Conservation (phyloP, 208 protist species). For the Trichomonas tenax region DNA sequence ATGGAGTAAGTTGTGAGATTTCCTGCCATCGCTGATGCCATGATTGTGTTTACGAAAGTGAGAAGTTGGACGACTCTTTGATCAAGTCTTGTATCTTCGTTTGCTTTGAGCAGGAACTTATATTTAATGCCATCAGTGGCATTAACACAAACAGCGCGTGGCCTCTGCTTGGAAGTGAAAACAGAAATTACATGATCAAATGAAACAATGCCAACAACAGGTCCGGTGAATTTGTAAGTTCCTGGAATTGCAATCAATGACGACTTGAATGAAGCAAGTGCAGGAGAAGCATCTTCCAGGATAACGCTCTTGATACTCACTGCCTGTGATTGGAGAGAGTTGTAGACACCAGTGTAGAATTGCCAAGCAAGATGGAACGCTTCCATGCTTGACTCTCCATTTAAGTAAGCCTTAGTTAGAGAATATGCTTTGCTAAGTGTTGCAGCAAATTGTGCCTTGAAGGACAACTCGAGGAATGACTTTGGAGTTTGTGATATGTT, state of each 20-base stretch:
- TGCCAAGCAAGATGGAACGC: not conserved
- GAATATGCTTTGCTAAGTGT: not conserved
- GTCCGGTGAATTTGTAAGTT: not conserved
- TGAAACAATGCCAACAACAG: not conserved
- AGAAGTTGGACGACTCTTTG: conserved; percentile 2
- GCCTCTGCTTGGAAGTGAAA: not conserved
- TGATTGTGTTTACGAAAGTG: not conserved
- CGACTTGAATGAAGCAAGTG: not conserved
- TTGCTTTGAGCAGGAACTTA: not conserved
- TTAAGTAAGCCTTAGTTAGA: not conserved
- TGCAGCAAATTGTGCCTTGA: not conserved
- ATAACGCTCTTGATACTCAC: not conserved
- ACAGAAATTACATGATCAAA: not conserved
- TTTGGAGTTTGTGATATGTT: not conserved
- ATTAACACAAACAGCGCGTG: not conserved
- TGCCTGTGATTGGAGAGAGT: not conserved
- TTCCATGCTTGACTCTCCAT: too few relatives aligned
- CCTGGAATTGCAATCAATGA: not conserved
- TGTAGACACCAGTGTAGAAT: not conserved
- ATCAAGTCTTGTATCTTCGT: not conserved
- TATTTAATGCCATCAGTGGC: not conserved
- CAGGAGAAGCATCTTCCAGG: not conserved
- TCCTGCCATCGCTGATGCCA: not conserved
- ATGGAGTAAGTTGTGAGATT: not conserved
- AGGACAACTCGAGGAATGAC: not conserved